Evolutionary conservation across 2,329 filamentous ascomycete genomes (phyloP).

Genomic region (Botrytis cinerea): DNA sequence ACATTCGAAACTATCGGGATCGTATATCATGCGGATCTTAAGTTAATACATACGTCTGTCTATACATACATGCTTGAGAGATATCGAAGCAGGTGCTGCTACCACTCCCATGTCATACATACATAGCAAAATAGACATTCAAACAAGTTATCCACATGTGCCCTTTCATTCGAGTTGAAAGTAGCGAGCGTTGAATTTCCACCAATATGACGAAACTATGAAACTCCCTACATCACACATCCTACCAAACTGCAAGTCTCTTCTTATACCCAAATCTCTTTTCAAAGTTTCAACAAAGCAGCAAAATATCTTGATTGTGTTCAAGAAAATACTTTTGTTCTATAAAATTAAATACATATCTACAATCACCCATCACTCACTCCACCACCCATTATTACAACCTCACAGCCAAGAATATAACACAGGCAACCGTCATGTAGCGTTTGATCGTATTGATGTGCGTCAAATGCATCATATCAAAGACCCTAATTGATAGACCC

Average conservation of each 20-base stretch:
- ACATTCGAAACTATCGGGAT: neutral
- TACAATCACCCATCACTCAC: neutral
- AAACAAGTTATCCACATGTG: too few relatives aligned
- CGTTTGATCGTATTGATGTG: neutral
- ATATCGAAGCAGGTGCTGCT: slow-evolving; percentile 25
- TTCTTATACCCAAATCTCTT: neutral
- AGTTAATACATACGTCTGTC: neutral
- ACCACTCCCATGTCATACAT: neutral
- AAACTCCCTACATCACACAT: neutral
- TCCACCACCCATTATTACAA: neutral
- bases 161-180: neutral
- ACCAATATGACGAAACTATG: neutral
- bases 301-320: neutral
- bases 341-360: neutral
- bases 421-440: neutral
- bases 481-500: neutral
- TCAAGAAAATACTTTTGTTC: neutral
- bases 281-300: neutral
- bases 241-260: neutral
- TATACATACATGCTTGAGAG: neutral
- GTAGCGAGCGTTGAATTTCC: neutral
- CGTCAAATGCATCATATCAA: neutral
- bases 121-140: neutral
- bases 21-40: neutral
- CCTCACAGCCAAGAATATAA: neutral